Evolutionary conservation across 345 rosid species (phyloP), one percentile per base, ranked within the genome.

Genomic region (Moricandia moricandioides): DNA sequence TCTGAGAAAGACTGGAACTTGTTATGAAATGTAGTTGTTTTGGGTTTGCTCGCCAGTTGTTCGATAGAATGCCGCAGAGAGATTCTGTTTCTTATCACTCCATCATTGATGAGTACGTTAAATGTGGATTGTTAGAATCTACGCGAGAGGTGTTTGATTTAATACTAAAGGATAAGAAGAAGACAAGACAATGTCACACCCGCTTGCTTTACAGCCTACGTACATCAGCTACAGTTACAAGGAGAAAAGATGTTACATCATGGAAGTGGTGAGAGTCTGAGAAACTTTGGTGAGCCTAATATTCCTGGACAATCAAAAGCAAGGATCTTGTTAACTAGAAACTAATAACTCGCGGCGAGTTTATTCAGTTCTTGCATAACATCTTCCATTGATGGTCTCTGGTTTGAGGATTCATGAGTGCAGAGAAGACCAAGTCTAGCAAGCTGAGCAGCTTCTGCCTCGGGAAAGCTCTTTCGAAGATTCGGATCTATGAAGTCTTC

Each of bases 381-480:
- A 55, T 72, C 75, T 76, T 85, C 92, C 79, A 92, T 86, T 12
- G 81, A 75, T 6, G 96, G 99, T 81, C 99, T 90, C 67, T 75
- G 84, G 74, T 33, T 65, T 2, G 99, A 86, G 72, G 87, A 84
- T 67, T 95, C 98, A 43, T 82, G 86, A 62, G 88, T 87, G 84
- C 99, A 92, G 52, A 85, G 87, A 55, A 82, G 80, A 6, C 88
- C 98, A 43, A 92, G 77, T 75, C 72, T 82, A 21, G 84, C 82
- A 0, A 95, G 90, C 78, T 78, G 86, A 2, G 79, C 73, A 0
- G 96, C 98, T 67, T 95, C 94, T 14, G 72, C 69, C 74, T 80
- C 88, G 0, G 81, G 80, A 78, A 83, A 90, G 9, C 78, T 86
- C 29, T 85, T 88, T 2, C 79, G 84, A 26, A 95, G 93, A 79